Percentiles rank a stretch among this genome's conserved stretches.
Evolutionary conservation across 768 basidiomycete genomes (phyloP).

Genomic region (Coprinopsis strossmayeri): DNA sequence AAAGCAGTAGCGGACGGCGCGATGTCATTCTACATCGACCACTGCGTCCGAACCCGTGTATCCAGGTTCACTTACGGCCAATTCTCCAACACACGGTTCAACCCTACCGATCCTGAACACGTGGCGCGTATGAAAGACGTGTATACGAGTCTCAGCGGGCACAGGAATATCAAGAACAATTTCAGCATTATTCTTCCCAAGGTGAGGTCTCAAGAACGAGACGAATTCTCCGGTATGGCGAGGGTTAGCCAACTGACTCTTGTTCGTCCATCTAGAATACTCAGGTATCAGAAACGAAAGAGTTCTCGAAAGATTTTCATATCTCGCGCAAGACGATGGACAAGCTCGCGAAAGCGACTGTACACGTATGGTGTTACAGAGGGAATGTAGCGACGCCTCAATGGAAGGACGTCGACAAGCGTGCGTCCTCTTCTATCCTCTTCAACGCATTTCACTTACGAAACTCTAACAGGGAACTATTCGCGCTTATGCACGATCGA

Average conservation of each 20-base stretch:
- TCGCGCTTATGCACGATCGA: conserved; percentile 16
- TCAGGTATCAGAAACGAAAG: conserved; percentile 16
- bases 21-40: conserved; percentile 22
- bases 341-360: conserved; percentile 9
- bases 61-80: conserved; percentile 21
- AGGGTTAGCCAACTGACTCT: no score
- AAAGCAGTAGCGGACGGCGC: conserved; percentile 28
- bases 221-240: neutral
- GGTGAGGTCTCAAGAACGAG: no score
- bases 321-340: conserved; percentile 9
- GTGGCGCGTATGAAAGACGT: conserved; percentile 13
- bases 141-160: conserved; percentile 32
- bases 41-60: conserved; percentile 21
- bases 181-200: conserved; percentile 38
- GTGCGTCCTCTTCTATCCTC: neutral
- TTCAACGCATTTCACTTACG: conserved; percentile 17
- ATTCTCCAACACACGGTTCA: conserved; percentile 13
- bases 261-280: conserved; percentile 12
- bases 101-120: conserved; percentile 17
- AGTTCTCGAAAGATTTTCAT: conserved; percentile 14
- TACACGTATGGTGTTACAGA: conserved; percentile 11
- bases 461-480: conserved; percentile 12
- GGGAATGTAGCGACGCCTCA: conserved; percentile 8
- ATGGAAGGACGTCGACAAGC: conserved; percentile 12
- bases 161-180: conserved; percentile 29